phyloP scores from a whole-genome alignment of 139 green algal genomes.

The Volvox reticuliferus region DNA sequence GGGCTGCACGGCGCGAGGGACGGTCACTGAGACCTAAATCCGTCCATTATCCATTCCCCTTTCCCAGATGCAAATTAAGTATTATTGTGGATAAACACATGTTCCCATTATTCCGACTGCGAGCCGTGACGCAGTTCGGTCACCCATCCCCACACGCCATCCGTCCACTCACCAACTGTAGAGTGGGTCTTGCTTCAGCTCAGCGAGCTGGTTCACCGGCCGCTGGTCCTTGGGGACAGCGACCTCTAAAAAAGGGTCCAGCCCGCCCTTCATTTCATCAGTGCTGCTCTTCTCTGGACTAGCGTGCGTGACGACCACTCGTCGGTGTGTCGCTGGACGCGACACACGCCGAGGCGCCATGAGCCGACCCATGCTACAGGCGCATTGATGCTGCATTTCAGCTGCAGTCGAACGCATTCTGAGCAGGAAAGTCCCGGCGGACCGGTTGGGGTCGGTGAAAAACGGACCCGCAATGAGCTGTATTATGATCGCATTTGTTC shows the following conservation, averaged over 20 bases:
- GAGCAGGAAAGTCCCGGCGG: neutral
- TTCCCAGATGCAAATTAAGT: no score
- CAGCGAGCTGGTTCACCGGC: conserved; percentile 85
- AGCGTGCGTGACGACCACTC: conserved; percentile 11
- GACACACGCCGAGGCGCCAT: neutral
- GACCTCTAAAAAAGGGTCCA: conserved; percentile 71
- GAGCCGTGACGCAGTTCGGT: no score
- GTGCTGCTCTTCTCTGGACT: conserved; percentile 22
- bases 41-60: no score
- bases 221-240: conserved; percentile 86
- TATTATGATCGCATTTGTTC: neutral
- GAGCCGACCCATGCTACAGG: neutral
- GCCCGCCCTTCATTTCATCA: conserved; percentile 31
- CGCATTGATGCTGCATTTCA: neutral
- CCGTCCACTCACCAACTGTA: conserved; percentile 52
- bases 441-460: neutral
- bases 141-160: neutral
- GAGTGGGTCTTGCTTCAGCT: conserved; percentile 78
- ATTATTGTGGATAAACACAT: no score
- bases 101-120: no score
- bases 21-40: no score
- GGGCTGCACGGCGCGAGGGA: no score
- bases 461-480: no score
- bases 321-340: neutral
- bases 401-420: neutral